A percentile compares a stretch with the other conserved stretches of the same genome.
Conservation (phyloP, 2,329 filamentous ascomycete genomes). For the Claviceps sp. region DNA sequence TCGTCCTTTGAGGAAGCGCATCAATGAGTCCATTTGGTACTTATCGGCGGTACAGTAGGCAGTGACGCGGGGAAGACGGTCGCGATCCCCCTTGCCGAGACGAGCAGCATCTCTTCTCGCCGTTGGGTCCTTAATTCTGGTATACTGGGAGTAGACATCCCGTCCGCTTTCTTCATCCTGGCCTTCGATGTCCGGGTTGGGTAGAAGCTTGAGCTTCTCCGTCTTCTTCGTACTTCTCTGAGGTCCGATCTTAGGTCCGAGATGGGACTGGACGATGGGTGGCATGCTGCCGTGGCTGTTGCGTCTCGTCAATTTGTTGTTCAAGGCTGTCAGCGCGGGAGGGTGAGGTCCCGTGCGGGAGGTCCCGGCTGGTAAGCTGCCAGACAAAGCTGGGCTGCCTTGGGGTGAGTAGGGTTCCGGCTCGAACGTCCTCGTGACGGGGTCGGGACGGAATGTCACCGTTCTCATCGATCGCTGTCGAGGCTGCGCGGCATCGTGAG, state of each 20-base stretch:
- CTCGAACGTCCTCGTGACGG: constrained; percentile 48
- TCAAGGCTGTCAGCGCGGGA: constrained; percentile 63
- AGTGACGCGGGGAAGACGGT: constrained; percentile 77
- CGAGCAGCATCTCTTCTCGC: constrained; percentile 84
- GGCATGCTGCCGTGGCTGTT: constrained; percentile 58
- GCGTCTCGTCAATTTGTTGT: constrained; percentile 74
- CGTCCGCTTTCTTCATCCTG: constrained; percentile 80
- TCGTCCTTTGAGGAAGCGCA: constrained; percentile 81
- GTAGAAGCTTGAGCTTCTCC: constrained; percentile 93
- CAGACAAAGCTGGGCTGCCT: constrained; percentile 11
- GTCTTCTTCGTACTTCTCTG: constrained; percentile 91
- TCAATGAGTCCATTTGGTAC: constrained; percentile 79
- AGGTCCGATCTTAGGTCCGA: constrained; percentile 66
- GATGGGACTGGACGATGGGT: constrained; percentile 21
- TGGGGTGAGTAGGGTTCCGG: constrained; percentile 24
- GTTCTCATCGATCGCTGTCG: constrained; percentile 41
- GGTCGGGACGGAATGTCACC: constrained; percentile 67
- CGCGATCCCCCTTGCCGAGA: constrained; percentile 84
- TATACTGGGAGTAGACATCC: constrained; percentile 97
- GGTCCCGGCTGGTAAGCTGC: constrained; percentile 17
- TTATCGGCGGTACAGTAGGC: constrained; percentile 92
- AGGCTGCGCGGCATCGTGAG: constrained; percentile 12
- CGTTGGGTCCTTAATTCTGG: constrained; percentile 90
- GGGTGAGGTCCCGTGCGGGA: constrained; percentile 22
- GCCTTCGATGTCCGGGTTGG: constrained; percentile 71